A percentile compares a stretch with the other conserved stretches of the same genome.
phyloP scores from a whole-genome alignment of 2,329 filamentous ascomycete species.

The Didymella keratinophila region DNA sequence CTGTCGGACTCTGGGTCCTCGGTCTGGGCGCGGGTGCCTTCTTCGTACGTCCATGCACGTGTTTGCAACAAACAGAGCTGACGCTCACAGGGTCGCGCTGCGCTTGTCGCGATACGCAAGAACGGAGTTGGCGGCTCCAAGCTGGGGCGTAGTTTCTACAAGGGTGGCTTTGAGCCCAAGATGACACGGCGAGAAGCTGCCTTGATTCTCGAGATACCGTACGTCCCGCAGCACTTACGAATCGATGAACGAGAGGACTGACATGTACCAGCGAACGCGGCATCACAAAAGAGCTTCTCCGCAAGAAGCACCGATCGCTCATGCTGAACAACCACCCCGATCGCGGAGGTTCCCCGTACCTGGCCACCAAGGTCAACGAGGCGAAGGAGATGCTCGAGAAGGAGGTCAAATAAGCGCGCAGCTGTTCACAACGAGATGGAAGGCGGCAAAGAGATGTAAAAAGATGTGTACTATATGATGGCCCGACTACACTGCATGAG shows the following conservation, averaged over 20 bases:
- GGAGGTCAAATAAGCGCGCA: conserved; percentile 43
- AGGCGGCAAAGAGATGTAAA: conserved; percentile 17
- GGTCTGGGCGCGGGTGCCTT: conserved; percentile 72
- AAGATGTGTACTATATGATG: conserved; percentile 36
- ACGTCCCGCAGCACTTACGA: conserved; percentile 41
- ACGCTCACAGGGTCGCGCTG: conserved; percentile 78
- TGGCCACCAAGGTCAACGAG: conserved; percentile 98
- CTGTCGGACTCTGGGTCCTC: conserved; percentile 65
- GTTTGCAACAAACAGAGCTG: not conserved
- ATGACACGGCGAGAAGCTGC: conserved; percentile 94
- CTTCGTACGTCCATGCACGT: conserved; percentile 57
- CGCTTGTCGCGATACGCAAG: conserved; percentile 85
- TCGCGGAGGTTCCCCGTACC: conserved; percentile 92
- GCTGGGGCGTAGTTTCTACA: conserved; percentile 92
- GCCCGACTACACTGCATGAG: conserved; percentile 30
- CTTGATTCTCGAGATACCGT: conserved; percentile 91
- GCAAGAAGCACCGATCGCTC: conserved; percentile 91
- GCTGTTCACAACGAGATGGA: not conserved
- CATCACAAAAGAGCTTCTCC: conserved; percentile 89
- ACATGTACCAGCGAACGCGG: conserved; percentile 73
- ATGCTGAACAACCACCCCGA: conserved; percentile 99
- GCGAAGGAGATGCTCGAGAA: conserved; percentile 97
- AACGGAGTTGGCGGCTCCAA: conserved; percentile 74
- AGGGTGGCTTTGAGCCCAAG: conserved; percentile 94
- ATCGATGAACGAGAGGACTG: not conserved